phyloP scores from a whole-genome alignment of 2,329 filamentous ascomycete genomes.

The Colletotrichum kahawae region DNA sequence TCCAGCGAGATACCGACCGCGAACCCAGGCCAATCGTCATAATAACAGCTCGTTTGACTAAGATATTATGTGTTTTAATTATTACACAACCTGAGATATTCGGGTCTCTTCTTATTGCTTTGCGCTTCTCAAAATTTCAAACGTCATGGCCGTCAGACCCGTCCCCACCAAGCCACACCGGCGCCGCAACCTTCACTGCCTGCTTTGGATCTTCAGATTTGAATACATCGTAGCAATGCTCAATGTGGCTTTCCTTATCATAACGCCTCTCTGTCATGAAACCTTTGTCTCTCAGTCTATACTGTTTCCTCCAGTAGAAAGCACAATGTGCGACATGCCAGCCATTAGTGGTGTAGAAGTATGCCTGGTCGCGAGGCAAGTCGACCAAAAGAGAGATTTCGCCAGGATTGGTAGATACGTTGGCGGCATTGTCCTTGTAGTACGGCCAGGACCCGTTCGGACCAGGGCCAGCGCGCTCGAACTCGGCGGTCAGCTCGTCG shows the following conservation, averaged over 20 bases:
- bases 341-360: background rate
- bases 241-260: background rate
- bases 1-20: background rate
- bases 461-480: background rate
- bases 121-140: background rate
- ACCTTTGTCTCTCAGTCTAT: background rate
- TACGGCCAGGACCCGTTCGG: background rate
- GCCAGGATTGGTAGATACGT: background rate
- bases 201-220: background rate
- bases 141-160: background rate
- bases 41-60: background rate
- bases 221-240: background rate
- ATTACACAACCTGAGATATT: background rate
- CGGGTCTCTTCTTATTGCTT: background rate
- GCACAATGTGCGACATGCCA: background rate
- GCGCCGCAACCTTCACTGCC: background rate
- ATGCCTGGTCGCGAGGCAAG: background rate
- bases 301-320: background rate
- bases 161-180: background rate
- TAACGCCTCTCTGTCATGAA: background rate
- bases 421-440: background rate
- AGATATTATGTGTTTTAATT: background rate
- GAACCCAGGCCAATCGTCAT: background rate
- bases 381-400: background rate
- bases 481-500: background rate